Evolutionary conservation across 208 protist species (phyloP).

Genomic region (Strigomonas culicis): DNA sequence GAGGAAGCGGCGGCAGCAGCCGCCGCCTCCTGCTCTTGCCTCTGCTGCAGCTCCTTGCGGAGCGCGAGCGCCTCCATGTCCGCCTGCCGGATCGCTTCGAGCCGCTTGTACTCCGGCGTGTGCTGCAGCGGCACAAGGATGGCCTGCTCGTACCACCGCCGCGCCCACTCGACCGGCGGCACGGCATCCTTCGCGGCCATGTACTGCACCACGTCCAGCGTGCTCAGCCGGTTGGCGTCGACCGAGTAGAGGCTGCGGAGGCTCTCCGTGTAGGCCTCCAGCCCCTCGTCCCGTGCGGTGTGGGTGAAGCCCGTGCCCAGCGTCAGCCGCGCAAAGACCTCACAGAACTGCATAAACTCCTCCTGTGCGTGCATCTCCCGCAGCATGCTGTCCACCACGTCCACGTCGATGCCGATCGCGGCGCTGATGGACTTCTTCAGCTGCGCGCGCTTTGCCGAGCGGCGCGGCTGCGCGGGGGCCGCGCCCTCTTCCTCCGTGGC

Average conservation of each 20-base stretch:
- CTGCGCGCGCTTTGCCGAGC: slow-evolving; percentile 11
- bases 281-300: slow-evolving; percentile 44
- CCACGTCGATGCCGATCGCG: slow-evolving; percentile 62
- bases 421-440: slow-evolving; percentile 46
- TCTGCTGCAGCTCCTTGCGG: slow-evolving; percentile 20
- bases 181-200: slow-evolving; percentile 66
- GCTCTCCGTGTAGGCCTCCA: slow-evolving; percentile 74
- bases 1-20: not conserved
- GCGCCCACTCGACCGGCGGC: slow-evolving; percentile 76
- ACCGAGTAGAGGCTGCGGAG: slow-evolving; percentile 69
- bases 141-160: slow-evolving; percentile 82
- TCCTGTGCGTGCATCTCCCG: slow-evolving; percentile 70
- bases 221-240: slow-evolving; percentile 51
- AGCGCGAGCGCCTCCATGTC: slow-evolving; percentile 32
- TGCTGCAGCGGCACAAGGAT: slow-evolving; percentile 65
- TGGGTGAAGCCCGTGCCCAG: slow-evolving; percentile 60
- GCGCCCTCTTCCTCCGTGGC: not conserved
- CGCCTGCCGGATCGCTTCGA: slow-evolving; percentile 45
- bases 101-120: slow-evolving; percentile 66
- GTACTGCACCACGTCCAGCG: slow-evolving; percentile 84
- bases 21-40: not conserved
- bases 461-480: not conserved
- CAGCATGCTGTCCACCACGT: slow-evolving; percentile 56
- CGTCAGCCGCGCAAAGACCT: slow-evolving; percentile 81
- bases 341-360: slow-evolving; percentile 80